phyloP scores from a whole-genome alignment of 306 rosid genomes.

The Astragalus glycyphyllos region DNA sequence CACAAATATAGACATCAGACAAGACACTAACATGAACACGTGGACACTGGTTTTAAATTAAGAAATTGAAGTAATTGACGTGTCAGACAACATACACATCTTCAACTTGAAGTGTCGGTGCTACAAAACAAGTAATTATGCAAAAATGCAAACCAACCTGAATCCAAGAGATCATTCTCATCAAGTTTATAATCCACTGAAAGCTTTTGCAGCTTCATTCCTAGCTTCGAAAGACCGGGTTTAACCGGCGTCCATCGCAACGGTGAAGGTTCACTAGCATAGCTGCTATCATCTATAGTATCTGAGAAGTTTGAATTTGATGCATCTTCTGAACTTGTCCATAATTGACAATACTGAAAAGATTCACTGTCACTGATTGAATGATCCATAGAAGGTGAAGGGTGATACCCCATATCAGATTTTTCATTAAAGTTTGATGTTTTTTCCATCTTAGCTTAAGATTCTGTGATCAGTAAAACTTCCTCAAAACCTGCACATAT shows the following conservation, averaged over 20 bases:
- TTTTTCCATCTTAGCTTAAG: constrained; percentile 62
- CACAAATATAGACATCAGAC: too few relatives aligned
- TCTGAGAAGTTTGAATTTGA: constrained; percentile 67
- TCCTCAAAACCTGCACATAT: constrained; percentile 55
- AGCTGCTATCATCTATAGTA: constrained; percentile 61
- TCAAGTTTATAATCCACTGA: constrained; percentile 47
- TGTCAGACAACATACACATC: too few relatives aligned
- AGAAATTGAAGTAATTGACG: too few relatives aligned
- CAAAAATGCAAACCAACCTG: constrained; percentile 53
- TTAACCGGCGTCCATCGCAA: constrained; percentile 61
- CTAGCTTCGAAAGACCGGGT: constrained; percentile 52
- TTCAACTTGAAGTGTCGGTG: too few relatives aligned
- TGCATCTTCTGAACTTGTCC: constrained; percentile 71
- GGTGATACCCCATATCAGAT: constrained; percentile 64
- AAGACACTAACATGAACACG: too few relatives aligned
- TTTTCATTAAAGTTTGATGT: constrained; percentile 53
- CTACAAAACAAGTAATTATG: background rate
- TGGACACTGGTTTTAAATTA: too few relatives aligned
- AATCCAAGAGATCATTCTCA: constrained; percentile 56
- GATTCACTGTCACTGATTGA: constrained; percentile 67
- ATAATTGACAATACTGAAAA: constrained; percentile 44
- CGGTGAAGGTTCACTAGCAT: constrained; percentile 70
- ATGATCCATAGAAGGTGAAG: constrained; percentile 71
- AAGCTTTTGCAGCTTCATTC: constrained; percentile 55
- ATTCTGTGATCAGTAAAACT: constrained; percentile 38